Evolutionary conservation across 331 rosid species (phyloP).

Genomic region (Cucumis variabilis): DNA sequence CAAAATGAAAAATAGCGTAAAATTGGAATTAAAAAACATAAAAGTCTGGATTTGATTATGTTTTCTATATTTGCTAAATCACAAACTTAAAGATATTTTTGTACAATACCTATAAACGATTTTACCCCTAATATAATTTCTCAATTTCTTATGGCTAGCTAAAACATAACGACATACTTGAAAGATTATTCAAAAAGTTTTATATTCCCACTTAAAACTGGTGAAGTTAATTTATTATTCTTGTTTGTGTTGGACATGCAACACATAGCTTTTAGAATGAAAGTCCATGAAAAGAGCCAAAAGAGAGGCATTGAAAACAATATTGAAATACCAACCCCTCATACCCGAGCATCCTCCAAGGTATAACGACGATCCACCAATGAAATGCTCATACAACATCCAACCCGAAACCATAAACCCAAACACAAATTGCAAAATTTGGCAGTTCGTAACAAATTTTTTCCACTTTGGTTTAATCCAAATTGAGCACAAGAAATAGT

Average conservation of each 20-base stretch:
- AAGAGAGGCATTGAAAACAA: conserved; percentile 70
- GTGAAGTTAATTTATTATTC: no score
- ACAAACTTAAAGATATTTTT: no score
- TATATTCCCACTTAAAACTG: no score
- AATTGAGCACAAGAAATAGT: conserved; percentile 61
- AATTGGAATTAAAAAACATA: no score
- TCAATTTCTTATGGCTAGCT: no score
- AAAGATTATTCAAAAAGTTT: no score
- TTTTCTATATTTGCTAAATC: no score
- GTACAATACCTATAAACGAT: no score
- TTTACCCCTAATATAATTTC: no score
- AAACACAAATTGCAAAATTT: conserved; percentile 74
- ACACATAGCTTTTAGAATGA: conserved; percentile 61
- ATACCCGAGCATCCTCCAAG: conserved; percentile 78
- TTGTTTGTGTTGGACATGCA: conserved; percentile 34
- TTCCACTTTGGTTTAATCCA: conserved; percentile 83
- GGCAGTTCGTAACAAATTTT: conserved; percentile 69
- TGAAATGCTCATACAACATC: conserved; percentile 64
- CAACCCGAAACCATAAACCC: conserved; percentile 68
- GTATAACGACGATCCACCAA: neutral
- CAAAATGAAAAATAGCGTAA: no score
- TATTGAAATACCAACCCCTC: conserved; percentile 74
- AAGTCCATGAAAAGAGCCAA: conserved; percentile 70
- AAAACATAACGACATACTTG: no score
- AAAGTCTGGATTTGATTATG: no score